Conservation (phyloP, 805 yeast species). For the Kodamaea leandrae region DNA sequence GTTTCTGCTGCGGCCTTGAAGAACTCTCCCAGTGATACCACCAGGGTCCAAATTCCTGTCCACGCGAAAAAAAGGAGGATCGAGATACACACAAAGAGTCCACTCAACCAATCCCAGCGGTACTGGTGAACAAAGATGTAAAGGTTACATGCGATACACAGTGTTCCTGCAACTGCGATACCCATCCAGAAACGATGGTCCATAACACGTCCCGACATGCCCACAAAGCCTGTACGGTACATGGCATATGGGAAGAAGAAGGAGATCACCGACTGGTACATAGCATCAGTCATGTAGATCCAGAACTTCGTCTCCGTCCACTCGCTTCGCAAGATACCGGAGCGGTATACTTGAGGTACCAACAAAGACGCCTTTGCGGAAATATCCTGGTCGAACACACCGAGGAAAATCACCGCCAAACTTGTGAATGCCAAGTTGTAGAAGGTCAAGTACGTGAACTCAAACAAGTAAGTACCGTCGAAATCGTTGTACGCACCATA, state of each 20-base stretch:
- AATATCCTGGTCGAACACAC: slow-evolving; percentile 74
- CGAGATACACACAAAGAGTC: slow-evolving; percentile 52
- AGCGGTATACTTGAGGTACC: slow-evolving; percentile 67
- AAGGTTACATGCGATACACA: slow-evolving; percentile 63
- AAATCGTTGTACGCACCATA: slow-evolving; percentile 64
- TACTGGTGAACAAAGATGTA: slow-evolving; percentile 66
- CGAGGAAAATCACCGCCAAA: slow-evolving; percentile 70
- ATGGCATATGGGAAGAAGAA: slow-evolving; percentile 66
- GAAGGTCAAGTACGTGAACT: slow-evolving; percentile 74
- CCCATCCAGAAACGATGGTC: slow-evolving; percentile 77
- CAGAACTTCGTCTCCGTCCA: slow-evolving; percentile 62
- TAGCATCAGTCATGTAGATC: slow-evolving; percentile 64
- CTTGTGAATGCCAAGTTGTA: slow-evolving; percentile 82
- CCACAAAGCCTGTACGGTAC: slow-evolving; percentile 41
- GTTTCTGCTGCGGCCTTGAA: slow-evolving; percentile 62
- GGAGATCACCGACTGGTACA: slow-evolving; percentile 67
- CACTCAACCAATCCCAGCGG: slow-evolving; percentile 75
- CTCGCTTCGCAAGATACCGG: slow-evolving; percentile 62
- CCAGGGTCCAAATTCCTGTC: slow-evolving; percentile 76
- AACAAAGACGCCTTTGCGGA: slow-evolving; percentile 59
- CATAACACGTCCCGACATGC: slow-evolving; percentile 53
- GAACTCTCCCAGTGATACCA: slow-evolving; percentile 52
- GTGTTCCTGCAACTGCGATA: slow-evolving; percentile 54
- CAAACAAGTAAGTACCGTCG: slow-evolving; percentile 75
- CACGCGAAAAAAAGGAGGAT: slow-evolving; percentile 61